Evolutionary conservation across 768 basidiomycete genomes (phyloP).

Genomic region (Mycena filopes): DNA sequence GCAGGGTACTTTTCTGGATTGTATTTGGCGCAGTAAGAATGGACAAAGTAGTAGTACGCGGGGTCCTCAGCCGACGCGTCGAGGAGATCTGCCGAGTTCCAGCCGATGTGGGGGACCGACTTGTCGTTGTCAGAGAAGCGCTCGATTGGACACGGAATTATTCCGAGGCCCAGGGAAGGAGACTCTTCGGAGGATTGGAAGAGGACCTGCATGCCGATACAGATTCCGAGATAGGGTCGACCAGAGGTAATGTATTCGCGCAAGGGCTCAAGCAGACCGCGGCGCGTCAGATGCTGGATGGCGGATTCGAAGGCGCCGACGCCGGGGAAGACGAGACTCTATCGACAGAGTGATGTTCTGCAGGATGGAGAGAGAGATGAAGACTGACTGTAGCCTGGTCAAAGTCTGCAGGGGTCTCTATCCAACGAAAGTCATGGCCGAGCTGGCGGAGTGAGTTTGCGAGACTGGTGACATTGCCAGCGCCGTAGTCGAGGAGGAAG

Average conservation of each 20-base stretch:
- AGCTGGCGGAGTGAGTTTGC: constrained; percentile 90
- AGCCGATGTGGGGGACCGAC: constrained; percentile 97
- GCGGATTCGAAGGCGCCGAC: constrained; percentile 95
- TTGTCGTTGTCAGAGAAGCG: constrained; percentile 79
- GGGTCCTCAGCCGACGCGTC: constrained; percentile 54
- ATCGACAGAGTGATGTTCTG: constrained; percentile 28
- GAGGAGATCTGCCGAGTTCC: constrained; percentile 82
- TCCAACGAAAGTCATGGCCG: constrained; percentile 91
- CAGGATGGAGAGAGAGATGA: constrained; percentile 20
- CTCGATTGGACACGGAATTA: constrained; percentile 86
- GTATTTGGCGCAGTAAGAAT: constrained; percentile 91
- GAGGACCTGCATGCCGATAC: constrained; percentile 98
- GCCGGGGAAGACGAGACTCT: constrained; percentile 97
- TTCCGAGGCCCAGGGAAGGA: constrained; percentile 76
- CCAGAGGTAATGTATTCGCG: constrained; percentile 86
- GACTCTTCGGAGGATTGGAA: constrained; percentile 90
- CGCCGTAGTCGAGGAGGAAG: constrained; percentile 96
- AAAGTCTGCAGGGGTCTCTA: constrained; percentile 83
- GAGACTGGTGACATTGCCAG: constrained; percentile 93
- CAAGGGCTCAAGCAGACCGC: constrained; percentile 84
- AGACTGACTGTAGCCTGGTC: constrained; percentile 85
- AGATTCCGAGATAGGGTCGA: constrained; percentile 96
- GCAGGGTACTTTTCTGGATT: constrained; percentile 63
- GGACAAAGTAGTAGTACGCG: constrained; percentile 96
- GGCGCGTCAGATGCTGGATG: constrained; percentile 75